phyloP scores from a whole-genome alignment of 345 rosid genomes.

The Melaleuca alternifolia region DNA sequence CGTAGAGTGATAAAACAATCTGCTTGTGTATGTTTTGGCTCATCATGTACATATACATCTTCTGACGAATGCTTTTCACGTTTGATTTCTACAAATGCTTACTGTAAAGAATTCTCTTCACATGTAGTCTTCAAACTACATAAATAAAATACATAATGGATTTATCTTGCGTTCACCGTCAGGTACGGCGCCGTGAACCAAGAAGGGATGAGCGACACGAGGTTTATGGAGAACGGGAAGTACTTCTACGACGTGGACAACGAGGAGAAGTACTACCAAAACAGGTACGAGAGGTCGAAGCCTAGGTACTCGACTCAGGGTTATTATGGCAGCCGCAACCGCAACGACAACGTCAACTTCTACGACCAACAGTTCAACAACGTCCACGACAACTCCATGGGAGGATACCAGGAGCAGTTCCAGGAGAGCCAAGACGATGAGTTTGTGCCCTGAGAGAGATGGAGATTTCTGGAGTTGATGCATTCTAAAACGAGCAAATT shows the following conservation, averaged over 20 bases:
- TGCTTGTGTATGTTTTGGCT: neutral
- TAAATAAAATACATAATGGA: neutral
- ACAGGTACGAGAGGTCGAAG: neutral
- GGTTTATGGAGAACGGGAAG: conserved; percentile 32
- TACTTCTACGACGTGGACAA: conserved; percentile 14
- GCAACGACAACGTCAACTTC: neutral
- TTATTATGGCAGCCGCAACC: neutral
- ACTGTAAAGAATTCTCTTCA: neutral
- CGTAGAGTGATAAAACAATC: neutral
- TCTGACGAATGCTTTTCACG: neutral
- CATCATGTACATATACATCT: neutral
- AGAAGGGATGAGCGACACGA: conserved; percentile 45
- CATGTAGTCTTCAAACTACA: neutral
- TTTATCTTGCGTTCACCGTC: neutral
- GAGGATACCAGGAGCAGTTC: neutral
- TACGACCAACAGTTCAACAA: neutral
- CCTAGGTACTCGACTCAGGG: neutral
- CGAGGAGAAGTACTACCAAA: conserved; percentile 5
- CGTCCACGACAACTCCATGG: neutral
- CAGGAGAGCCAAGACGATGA: neutral
- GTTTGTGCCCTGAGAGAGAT: neutral
- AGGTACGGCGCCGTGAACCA: conserved; percentile 11
- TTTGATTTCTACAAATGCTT: neutral
- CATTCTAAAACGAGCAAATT: neutral
- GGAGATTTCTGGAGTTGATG: neutral